Conservation (phyloP, 2,329 filamentous ascomycete species). For the Trichoderma polysporum region DNA sequence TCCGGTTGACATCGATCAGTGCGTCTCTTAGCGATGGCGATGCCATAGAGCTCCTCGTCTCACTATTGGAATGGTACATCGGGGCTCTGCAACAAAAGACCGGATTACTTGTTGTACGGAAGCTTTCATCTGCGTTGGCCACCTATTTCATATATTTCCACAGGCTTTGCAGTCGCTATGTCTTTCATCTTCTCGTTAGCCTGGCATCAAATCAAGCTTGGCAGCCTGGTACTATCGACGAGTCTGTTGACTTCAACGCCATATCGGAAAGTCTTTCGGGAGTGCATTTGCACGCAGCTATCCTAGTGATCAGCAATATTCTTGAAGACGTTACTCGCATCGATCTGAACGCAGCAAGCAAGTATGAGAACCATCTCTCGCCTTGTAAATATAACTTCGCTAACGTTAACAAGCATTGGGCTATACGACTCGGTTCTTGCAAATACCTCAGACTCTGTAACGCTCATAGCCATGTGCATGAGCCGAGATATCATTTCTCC, state of each 20-base stretch:
- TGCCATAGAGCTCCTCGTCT: slow-evolving; percentile 57
- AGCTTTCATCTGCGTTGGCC: slow-evolving; percentile 74
- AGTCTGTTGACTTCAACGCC: slow-evolving; percentile 43
- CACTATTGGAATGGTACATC: slow-evolving; percentile 63
- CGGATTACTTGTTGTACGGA: slow-evolving; percentile 64
- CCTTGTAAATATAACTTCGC: slow-evolving; percentile 29
- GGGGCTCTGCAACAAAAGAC: slow-evolving; percentile 51
- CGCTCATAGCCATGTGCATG: slow-evolving; percentile 43
- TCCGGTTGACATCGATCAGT: slow-evolving; percentile 30
- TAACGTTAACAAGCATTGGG: slow-evolving; percentile 33
- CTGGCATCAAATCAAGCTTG: slow-evolving; percentile 40
- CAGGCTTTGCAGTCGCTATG: slow-evolving; percentile 62
- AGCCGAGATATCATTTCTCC: slow-evolving; percentile 29
- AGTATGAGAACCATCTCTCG: slow-evolving; percentile 39
- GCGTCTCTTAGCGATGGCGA: slow-evolving; percentile 56
- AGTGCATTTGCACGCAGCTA: slow-evolving; percentile 52
- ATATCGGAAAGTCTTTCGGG: slow-evolving; percentile 49
- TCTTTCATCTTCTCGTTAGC: slow-evolving; percentile 60
- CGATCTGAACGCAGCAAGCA: slow-evolving; percentile 60
- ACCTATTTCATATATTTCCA: slow-evolving; percentile 74
- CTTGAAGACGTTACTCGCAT: slow-evolving; percentile 52
- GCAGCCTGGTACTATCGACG: slow-evolving; percentile 26
- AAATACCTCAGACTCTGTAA: slow-evolving; percentile 42
- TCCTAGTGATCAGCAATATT: slow-evolving; percentile 58
- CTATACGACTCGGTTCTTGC: slow-evolving; percentile 42